Base-by-base conservation (phyloP, 139 green algal species). In the Micromonas pusilla region DNA sequence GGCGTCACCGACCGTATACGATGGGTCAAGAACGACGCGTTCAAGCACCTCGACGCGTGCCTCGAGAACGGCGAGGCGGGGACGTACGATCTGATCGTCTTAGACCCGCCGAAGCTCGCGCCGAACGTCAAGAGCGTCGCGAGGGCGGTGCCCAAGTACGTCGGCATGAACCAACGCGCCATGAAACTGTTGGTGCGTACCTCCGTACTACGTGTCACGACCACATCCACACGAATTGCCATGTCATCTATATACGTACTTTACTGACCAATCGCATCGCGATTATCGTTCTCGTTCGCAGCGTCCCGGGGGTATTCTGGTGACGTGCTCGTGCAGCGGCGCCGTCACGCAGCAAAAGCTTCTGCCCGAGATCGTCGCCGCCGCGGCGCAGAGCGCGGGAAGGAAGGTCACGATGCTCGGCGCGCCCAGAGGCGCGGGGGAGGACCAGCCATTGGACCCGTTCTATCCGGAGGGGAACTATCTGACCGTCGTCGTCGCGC, bases 71-170 rank as follows among this genome's bases (percentile, higher is more conserved):
- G 33, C 39, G 82, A 63, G 67, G 79, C 28, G 53, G 65, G 53
- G 38, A 80, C 30, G 52, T 97, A 83, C 76, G 92, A 97, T 85
- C 54, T 97, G 0, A 86, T 98, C n/a, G 81, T 97, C 0, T 82
- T 97, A 54, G 94, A 98, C 79, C 94, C 94, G 0, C 94, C 94
- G 37, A 98, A 98, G 83, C 87, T 98, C 64, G 93, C 93, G 0
- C 93, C 93, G 32, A 91, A 82, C 52, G 81, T 78, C 36, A 89
- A 89, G 72, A 66, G 76, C 3, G 57, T 91, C 77, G 6, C 65
- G 0, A 71, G 83, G 26, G 84, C 88, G 2, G 72, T 80, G 2
- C 45, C 6, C 65, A 91, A 86, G 84, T 96, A 96, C 84, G 67
- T 72, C 20, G 37, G 54, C 3, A 85, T 97, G 9, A 98, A 98